phyloP scores from a whole-genome alignment of 2,329 filamentous ascomycete genomes.

The Zelopaecilomyces penicillatus region DNA sequence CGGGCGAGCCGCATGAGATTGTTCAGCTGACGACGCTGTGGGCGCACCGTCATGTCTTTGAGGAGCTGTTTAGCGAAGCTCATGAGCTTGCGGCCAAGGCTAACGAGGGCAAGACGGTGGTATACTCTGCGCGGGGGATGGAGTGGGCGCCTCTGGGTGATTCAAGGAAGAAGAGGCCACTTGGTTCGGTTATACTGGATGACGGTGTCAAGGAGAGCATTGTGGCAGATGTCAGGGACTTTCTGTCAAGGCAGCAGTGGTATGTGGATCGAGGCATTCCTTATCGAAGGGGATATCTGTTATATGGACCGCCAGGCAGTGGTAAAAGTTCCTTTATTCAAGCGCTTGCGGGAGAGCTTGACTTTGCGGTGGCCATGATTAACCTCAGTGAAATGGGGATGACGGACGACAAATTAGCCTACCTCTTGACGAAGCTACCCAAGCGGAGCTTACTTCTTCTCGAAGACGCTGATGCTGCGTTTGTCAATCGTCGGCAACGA shows the following conservation, averaged over 20 bases:
- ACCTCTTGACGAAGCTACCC: conserved; percentile 77
- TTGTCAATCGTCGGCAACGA: conserved; percentile 68
- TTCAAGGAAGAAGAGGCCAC: conserved; percentile 74
- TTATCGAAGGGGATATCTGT: conserved; percentile 79
- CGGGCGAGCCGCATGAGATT: conserved; percentile 88
- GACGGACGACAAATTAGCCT: conserved; percentile 81
- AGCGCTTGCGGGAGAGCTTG: conserved; percentile 82
- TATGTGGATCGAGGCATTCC: conserved; percentile 93
- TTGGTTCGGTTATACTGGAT: conserved; percentile 82
- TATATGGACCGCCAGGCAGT: conserved; percentile 83
- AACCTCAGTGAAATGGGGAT: conserved; percentile 85
- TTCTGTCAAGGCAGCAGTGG: conserved; percentile 72
- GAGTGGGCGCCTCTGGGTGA: conserved; percentile 82
- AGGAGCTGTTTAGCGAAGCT: conserved; percentile 81
- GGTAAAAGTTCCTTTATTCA: conserved; percentile 97
- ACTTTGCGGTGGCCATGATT: conserved; percentile 87
- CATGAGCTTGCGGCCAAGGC: conserved; percentile 70
- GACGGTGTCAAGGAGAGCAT: conserved; percentile 75
- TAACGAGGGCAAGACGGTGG: conserved; percentile 85
- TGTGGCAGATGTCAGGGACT: conserved; percentile 73
- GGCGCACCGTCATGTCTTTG: conserved; percentile 79
- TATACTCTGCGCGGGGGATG: conserved; percentile 77
- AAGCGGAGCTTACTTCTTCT: conserved; percentile 73
- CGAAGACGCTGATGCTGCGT: conserved; percentile 88
- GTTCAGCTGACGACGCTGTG: conserved; percentile 88